These are phyloP conservation scores for Cyberlindnera euphorbiiphila DNA, from an alignment of 805 yeast genomes.

Conservation along the genomic window DNA sequence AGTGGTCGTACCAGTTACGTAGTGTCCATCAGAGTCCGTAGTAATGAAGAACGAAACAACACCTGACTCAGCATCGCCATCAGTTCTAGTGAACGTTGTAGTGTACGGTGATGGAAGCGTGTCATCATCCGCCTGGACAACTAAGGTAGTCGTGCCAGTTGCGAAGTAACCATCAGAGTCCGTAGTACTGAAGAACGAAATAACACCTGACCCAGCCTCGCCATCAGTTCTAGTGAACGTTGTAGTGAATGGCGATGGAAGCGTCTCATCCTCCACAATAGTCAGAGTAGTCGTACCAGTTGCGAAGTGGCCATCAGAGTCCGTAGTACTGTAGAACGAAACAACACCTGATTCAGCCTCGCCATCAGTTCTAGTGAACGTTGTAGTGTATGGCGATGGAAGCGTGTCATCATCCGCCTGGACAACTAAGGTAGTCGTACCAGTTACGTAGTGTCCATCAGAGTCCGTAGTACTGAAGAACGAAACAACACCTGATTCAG, in stretches of 20 bases:
- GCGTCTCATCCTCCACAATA: constrained; percentile 3
- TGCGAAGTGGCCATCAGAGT: constrained; percentile 4
- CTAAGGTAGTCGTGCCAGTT: constrained; percentile 3
- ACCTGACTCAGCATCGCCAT: too few relatives aligned
- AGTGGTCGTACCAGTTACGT: too few relatives aligned
- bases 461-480: constrained; percentile 6
- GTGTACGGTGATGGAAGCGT: too few relatives aligned
- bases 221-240: constrained; percentile 9
- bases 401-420: background rate
- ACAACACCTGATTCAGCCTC: constrained; percentile 7
- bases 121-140: too few relatives aligned
- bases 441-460: constrained; percentile 1
- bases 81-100: too few relatives aligned
- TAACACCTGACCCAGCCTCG: constrained; percentile 5
- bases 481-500: constrained; percentile 9
- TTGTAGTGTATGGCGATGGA: constrained; percentile 10
- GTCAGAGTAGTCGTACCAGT: constrained; percentile 5
- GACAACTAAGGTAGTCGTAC: constrained; percentile 1
- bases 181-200: constrained; percentile 4
- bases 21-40: too few relatives aligned
- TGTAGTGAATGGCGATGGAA: constrained; percentile 1
- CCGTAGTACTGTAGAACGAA: constrained; percentile 8
- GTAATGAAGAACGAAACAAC: too few relatives aligned
- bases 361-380: constrained; percentile 9
- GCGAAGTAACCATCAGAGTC: background rate